Percentiles rank a stretch among this genome's conserved stretches.
Evolutionary conservation across 2,329 filamentous ascomycete genomes (phyloP).

Genomic region (Salinomyces thailandicus): DNA sequence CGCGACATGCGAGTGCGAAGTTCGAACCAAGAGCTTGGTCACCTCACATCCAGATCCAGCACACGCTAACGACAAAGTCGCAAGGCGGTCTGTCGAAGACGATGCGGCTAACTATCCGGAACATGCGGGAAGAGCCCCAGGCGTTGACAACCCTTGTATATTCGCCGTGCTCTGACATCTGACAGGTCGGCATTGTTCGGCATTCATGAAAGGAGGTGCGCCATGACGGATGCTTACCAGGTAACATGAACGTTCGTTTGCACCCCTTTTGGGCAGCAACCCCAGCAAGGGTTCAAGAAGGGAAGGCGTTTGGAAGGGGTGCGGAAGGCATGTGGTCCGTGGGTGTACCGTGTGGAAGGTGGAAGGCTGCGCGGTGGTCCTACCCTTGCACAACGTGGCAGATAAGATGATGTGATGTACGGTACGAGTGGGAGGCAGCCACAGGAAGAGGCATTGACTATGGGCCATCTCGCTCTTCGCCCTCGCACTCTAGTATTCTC

Average conservation of each 20-base stretch:
- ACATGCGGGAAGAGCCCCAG: not conserved
- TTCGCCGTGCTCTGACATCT: not conserved
- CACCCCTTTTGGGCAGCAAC: not conserved
- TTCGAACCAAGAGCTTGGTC: not conserved
- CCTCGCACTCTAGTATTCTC: too few species aligned
- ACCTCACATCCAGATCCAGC: too few species aligned
- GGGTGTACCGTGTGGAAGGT: not conserved
- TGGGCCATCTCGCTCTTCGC: too few species aligned
- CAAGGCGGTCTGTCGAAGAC: too few species aligned
- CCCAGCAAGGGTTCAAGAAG: too few species aligned
- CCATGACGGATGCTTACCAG: not conserved
- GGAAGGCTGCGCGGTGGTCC: not conserved
- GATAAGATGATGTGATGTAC: too few species aligned
- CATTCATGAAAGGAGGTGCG: not conserved
- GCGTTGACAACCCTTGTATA: not conserved
- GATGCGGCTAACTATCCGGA: not conserved
- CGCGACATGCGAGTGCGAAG: not conserved
- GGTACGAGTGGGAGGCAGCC: too few species aligned
- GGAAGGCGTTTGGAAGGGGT: too few species aligned
- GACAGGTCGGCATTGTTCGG: slow-evolving; percentile 1
- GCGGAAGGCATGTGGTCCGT: too few species aligned
- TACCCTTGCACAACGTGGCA: not conserved
- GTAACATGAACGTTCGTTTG: too few species aligned
- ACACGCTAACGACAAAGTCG: too few species aligned
- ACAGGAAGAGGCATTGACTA: too few species aligned